phyloP scores from a whole-genome alignment of 2,329 filamentous ascomycete species.

The Didymella segeticola region DNA sequence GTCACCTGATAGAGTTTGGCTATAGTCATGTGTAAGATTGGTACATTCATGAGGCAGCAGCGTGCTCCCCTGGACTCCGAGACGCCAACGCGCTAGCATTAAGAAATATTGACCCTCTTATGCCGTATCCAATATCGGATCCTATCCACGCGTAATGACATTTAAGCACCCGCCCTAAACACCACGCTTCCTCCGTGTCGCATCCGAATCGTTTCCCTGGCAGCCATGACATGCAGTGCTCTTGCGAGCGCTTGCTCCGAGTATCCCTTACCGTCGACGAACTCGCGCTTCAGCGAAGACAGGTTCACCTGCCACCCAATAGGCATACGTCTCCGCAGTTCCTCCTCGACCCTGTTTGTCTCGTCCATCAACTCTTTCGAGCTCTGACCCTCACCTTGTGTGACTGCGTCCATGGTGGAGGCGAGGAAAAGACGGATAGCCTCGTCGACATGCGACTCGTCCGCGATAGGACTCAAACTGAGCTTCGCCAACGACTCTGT shows the following conservation, averaged over 20 bases:
- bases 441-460: slow-evolving; percentile 92
- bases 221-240: slow-evolving; percentile 83
- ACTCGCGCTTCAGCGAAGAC: slow-evolving; percentile 83
- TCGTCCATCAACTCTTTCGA: slow-evolving; percentile 92
- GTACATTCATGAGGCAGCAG: too few species aligned
- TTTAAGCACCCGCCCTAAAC: slow-evolving; percentile 28
- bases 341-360: slow-evolving; percentile 83
- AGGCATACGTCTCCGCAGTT: slow-evolving; percentile 83
- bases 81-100: too few species aligned
- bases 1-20: too few species aligned
- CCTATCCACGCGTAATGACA: too few species aligned
- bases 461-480: slow-evolving; percentile 82
- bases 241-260: slow-evolving; percentile 85
- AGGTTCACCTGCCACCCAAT: slow-evolving; percentile 96
- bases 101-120: too few species aligned
- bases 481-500: slow-evolving; percentile 95
- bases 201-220: slow-evolving; percentile 85
- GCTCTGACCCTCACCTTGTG: slow-evolving; percentile 79
- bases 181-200: slow-evolving; percentile 63
- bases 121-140: too few species aligned
- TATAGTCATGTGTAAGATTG: too few species aligned
- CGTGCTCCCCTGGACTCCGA: too few species aligned
- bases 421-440: slow-evolving; percentile 96
- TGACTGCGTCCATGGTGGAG: slow-evolving; percentile 97
- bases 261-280: slow-evolving; percentile 90